A percentile compares a stretch with the other conserved stretches of the same genome.
Evolutionary conservation across 73 alveolate genomes (phyloP).

Genomic region (Paraurostyla sp.): DNA sequence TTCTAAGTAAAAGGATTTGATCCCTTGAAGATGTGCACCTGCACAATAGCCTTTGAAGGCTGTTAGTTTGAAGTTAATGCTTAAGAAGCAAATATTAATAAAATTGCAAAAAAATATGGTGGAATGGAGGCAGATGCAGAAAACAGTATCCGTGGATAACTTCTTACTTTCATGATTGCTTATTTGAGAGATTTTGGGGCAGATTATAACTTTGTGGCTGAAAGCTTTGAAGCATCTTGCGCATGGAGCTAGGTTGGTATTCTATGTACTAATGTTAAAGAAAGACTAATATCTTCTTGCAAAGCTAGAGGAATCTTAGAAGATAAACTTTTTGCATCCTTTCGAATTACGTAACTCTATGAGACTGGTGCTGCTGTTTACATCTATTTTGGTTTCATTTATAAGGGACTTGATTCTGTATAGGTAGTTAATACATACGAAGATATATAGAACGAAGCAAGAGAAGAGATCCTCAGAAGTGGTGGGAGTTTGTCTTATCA

Average conservation of each 20-base stretch:
- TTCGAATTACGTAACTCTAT: slow-evolving; percentile 81
- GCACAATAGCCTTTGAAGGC: slow-evolving; percentile 89
- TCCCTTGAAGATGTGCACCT: slow-evolving; percentile 83
- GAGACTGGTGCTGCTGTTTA: slow-evolving; percentile 86
- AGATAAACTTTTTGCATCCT: slow-evolving; percentile 58
- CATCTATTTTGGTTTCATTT: slow-evolving; percentile 81
- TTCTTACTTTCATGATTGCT: slow-evolving; percentile 90
- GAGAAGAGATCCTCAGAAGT: slow-evolving; percentile 73
- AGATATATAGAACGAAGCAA: slow-evolving; percentile 81
- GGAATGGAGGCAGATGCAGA: slow-evolving; percentile 93
- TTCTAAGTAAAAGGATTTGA: slow-evolving; percentile 77
- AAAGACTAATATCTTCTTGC: slow-evolving; percentile 62
- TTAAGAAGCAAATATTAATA: slow-evolving; percentile 70
- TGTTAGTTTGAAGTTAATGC: slow-evolving; percentile 71
- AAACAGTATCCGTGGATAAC: slow-evolving; percentile 88
- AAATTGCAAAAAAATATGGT: slow-evolving; percentile 71
- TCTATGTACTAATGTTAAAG: slow-evolving; percentile 74
- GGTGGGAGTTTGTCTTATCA: slow-evolving; percentile 89
- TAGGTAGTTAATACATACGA: slow-evolving; percentile 77
- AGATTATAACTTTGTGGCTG: slow-evolving; percentile 80
- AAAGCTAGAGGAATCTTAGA: slow-evolving; percentile 30
- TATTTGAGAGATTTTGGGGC: slow-evolving; percentile 90
- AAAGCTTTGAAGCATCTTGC: slow-evolving; percentile 88
- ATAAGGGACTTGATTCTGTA: slow-evolving; percentile 45
- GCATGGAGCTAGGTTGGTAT: slow-evolving; percentile 85